These are phyloP conservation scores for Pseudogymnoascus sp. DNA, from an alignment of 2,329 filamentous ascomycete genomes.

Conservation along the genomic window DNA sequence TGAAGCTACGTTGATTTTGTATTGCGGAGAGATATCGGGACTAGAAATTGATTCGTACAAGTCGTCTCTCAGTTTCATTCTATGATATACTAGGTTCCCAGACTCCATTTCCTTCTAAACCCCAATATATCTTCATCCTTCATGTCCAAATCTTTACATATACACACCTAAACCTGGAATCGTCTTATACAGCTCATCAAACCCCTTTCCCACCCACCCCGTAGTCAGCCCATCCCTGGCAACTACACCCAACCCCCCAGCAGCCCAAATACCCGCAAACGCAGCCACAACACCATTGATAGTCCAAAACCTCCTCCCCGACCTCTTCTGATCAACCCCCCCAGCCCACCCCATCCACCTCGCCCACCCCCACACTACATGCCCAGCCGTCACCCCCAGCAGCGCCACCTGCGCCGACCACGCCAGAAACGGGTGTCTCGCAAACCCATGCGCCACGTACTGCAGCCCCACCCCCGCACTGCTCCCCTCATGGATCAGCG, in stretches of 20 bases:
- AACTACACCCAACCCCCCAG: conserved; percentile 70
- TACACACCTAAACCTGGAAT: conserved; percentile 49
- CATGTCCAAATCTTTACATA: conserved; percentile 28
- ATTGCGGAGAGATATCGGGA: neutral
- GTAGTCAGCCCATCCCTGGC: conserved; percentile 59
- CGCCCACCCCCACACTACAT: conserved; percentile 80
- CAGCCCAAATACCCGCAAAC: conserved; percentile 64
- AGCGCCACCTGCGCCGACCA: conserved; percentile 62
- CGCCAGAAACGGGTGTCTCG: conserved; percentile 57
- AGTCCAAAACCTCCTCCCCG: conserved; percentile 59
- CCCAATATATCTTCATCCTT: neutral
- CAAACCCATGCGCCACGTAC: conserved; percentile 80
- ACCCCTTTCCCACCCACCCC: conserved; percentile 74
- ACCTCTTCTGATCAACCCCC: conserved; percentile 40
- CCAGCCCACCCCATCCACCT: conserved; percentile 60
- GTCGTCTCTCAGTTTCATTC: neutral
- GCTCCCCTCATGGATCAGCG: conserved; percentile 69
- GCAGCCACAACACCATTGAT: conserved; percentile 57
- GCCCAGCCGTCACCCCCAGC: conserved; percentile 59
- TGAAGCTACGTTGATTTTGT: neutral
- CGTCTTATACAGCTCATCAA: conserved; percentile 62
- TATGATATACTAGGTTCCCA: neutral
- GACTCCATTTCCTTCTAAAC: neutral
- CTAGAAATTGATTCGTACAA: neutral
- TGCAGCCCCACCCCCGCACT: conserved; percentile 77